A percentile compares a stretch with the other conserved stretches of the same genome.
These are phyloP conservation scores for Exophiala dermatitidis DNA, from an alignment of 2,329 filamentous ascomycete genomes.

Conservation along the genomic window DNA sequence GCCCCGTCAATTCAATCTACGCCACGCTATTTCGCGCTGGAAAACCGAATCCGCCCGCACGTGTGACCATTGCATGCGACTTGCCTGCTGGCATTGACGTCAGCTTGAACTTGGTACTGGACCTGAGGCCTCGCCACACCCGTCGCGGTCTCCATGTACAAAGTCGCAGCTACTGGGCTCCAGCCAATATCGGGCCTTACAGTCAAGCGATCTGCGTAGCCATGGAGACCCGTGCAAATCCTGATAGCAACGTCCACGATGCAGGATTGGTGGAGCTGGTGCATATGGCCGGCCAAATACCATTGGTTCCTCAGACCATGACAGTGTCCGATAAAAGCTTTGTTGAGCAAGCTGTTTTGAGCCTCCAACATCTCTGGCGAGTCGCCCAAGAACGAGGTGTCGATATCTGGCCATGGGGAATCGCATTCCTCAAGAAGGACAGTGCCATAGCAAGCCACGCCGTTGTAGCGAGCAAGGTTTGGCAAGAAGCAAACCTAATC, in stretches of 20 bases:
- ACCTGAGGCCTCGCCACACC: conserved; percentile 30
- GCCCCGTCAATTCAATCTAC: conserved; percentile 67
- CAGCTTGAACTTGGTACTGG: conserved; percentile 50
- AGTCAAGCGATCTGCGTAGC: conserved; percentile 70
- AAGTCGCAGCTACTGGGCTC: conserved; percentile 91
- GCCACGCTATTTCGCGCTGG: conserved; percentile 57
- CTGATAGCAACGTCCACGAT: conserved; percentile 26
- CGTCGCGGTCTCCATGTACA: conserved; percentile 72
- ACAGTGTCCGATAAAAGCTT: conserved; percentile 38
- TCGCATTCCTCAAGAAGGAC: conserved; percentile 60
- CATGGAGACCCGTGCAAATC: conserved; percentile 25
- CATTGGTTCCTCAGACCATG: conserved; percentile 77
- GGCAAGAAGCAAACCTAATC: conserved; percentile 37
- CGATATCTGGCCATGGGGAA: conserved; percentile 64
- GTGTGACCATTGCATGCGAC: conserved; percentile 68
- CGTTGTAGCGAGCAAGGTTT: conserved; percentile 37
- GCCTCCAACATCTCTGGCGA: conserved; percentile 83
- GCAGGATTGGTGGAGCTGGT: conserved; percentile 38
- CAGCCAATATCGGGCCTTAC: conserved; percentile 94
- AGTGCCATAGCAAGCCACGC: conserved; percentile 30
- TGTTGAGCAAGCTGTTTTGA: conserved; percentile 57
- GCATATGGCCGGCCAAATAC: conserved; percentile 83
- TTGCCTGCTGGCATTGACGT: conserved; percentile 57
- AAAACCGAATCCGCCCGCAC: conserved; percentile 71
- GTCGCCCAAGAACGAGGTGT: conserved; percentile 67